These are phyloP conservation scores for Clarireedia homoeocarpa DNA, from an alignment of 2,329 filamentous ascomycete genomes.

Conservation along the genomic window DNA sequence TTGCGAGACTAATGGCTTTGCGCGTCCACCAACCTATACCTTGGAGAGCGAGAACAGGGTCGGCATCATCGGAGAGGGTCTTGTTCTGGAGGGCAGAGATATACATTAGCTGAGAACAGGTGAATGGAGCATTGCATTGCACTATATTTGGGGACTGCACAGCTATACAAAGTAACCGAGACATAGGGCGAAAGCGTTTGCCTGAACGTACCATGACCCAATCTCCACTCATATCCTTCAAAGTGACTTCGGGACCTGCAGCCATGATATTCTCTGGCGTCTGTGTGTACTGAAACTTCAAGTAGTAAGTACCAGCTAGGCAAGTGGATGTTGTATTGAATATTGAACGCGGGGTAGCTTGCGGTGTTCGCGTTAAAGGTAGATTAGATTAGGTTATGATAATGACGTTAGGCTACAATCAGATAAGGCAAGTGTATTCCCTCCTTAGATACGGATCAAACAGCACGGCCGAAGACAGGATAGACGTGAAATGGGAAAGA, in stretches of 20 bases:
- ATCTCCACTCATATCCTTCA: slow-evolving; percentile 44
- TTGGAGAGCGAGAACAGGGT: slow-evolving; percentile 51
- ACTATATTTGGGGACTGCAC: neutral
- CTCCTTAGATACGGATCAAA: too few species aligned
- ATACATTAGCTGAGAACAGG: neutral
- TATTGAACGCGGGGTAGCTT: neutral
- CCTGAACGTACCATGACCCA: slow-evolving; percentile 41
- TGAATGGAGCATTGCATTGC: neutral
- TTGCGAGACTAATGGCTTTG: slow-evolving; percentile 51
- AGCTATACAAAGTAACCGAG: neutral
- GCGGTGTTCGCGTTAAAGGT: too few species aligned
- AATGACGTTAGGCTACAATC: too few species aligned
- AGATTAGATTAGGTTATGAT: too few species aligned
- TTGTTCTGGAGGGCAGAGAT: slow-evolving; percentile 43
- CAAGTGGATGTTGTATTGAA: neutral
- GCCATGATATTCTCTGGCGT: slow-evolving; percentile 36
- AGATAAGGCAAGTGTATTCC: too few species aligned
- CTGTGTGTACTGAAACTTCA: neutral
- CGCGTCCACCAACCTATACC: slow-evolving; percentile 50
- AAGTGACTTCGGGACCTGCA: slow-evolving; percentile 43
- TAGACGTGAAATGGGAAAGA: neutral
- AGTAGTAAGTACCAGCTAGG: too few species aligned
- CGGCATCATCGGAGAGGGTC: slow-evolving; percentile 47
- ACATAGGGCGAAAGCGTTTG: neutral
- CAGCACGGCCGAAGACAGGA: neutral